Evolutionary conservation across 306 rosid species (phyloP), one percentile per base, ranked within the genome.

Genomic region (Malus sieversii): DNA sequence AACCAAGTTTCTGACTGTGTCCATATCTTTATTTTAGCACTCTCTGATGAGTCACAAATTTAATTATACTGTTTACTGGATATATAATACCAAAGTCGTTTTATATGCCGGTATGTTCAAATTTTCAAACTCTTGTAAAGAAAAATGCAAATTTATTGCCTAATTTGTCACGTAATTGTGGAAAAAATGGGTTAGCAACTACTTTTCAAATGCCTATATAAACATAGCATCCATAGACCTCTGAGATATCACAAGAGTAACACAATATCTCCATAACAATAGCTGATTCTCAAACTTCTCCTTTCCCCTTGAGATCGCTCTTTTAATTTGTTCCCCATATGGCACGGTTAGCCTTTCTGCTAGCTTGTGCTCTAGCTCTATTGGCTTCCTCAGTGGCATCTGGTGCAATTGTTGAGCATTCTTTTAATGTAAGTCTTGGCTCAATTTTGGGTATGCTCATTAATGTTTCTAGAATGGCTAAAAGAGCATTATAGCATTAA

Each of bases 361-460:
- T 73, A 62, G 75, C 71, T 0, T 86, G 79, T 45, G 72, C 79
- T 73, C 58, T 88, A 12, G 74, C 64, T 51, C 84, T 85, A 30
- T 71, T 85, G 32, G 82, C 83, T 65, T 80, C 82, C 15, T 87
- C 87, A 35, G 10, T 78, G 57, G 75, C 80, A 63, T 89, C 85
- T 44, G 93, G 84, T 48, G 82, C 84, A 58, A 67, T 76, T 20
- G 88, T 85, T 52, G 89, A 89, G 82, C 82, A 85, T 65, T 68
- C 84, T 57, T 84, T 88, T 59, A 8, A 69, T 61, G 93, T 89
- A 85, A 75, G 78, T 38, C 16, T 23, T 25, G 62, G 6, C 20
- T 20, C 18, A 23, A 10, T 27, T 48, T 57, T 57, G 61, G 10
- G 5, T 14, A 3, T 9, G 27, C 61, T 57, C 61, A 20, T 3